A percentile compares a stretch with the other conserved stretches of the same genome.
These are phyloP conservation scores for Phytophthora capsici DNA, from an alignment of 352 stramenopile genomes.

Conservation along the genomic window DNA sequence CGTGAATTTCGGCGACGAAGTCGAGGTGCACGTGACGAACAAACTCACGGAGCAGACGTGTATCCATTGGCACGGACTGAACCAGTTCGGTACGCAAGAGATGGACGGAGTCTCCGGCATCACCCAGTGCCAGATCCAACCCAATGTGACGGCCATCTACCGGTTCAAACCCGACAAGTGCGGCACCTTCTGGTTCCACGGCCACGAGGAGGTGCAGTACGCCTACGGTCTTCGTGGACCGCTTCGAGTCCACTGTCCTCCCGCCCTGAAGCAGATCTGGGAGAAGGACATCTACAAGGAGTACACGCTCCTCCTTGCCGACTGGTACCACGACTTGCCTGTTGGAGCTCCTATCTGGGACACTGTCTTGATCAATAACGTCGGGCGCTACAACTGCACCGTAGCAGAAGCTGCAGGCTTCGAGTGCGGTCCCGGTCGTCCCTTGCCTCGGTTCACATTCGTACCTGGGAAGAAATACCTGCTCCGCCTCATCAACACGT, in stretches of 20 bases:
- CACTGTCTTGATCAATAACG: conserved; percentile 51
- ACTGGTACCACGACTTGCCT: conserved; percentile 56
- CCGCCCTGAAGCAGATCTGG: conserved; percentile 33
- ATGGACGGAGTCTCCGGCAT: conserved; percentile 57
- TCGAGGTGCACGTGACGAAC: conserved; percentile 49
- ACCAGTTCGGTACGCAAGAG: conserved; percentile 46
- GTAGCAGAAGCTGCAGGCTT: conserved; percentile 27
- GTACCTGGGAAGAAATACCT: conserved; percentile 42
- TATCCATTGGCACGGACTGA: conserved; percentile 58
- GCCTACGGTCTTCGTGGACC: conserved; percentile 48
- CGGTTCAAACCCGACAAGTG: conserved; percentile 47
- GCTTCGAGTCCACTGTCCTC: conserved; percentile 44
- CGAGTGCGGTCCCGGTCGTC: conserved; percentile 29
- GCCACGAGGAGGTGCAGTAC: conserved; percentile 54
- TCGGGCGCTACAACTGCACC: conserved; percentile 50
- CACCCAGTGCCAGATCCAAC: conserved; percentile 55
- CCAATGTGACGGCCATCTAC: conserved; percentile 48
- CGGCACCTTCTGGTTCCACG: conserved; percentile 56
- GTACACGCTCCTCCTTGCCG: conserved; percentile 40
- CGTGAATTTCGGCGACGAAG: conserved; percentile 39
- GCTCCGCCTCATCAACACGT: conserved; percentile 51
- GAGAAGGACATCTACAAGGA: conserved; percentile 46
- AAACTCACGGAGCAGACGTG: conserved; percentile 47
- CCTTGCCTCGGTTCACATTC: conserved; percentile 41
- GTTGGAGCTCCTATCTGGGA: conserved; percentile 47